A percentile compares a stretch with the other conserved stretches of the same genome.
Evolutionary conservation across 2,329 filamentous ascomycete species (phyloP).

Genomic region (Aspergillus jensenii): DNA sequence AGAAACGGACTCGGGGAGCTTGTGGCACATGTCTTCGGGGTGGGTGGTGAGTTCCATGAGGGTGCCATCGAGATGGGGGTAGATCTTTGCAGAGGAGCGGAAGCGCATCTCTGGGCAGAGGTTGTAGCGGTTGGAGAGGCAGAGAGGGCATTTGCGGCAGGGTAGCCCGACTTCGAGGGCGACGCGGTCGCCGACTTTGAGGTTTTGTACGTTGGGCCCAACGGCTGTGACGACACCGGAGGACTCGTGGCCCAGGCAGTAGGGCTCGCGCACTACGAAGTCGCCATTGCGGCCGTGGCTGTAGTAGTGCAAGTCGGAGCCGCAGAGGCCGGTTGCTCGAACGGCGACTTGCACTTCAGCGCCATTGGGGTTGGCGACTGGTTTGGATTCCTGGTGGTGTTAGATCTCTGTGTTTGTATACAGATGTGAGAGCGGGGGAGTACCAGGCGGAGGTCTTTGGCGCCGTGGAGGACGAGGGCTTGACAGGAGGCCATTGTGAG

Average conservation of each 20-base stretch:
- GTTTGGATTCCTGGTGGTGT: constrained; percentile 53
- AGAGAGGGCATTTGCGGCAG: constrained; percentile 64
- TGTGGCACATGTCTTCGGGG: constrained; percentile 60
- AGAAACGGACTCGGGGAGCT: constrained; percentile 53
- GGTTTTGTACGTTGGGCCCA: constrained; percentile 61
- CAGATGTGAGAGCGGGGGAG: neutral
- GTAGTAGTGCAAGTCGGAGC: constrained; percentile 81
- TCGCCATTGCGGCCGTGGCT: constrained; percentile 81
- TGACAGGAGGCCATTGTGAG: constrained; percentile 29
- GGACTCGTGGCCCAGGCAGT: constrained; percentile 78
- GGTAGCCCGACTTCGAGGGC: constrained; percentile 91
- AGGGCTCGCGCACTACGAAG: constrained; percentile 77
- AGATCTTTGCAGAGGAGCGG: constrained; percentile 59
- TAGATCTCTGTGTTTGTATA: constrained; percentile 1
- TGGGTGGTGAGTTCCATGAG: constrained; percentile 63
- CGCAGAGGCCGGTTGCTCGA: constrained; percentile 67
- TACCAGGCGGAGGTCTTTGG: constrained; percentile 61
- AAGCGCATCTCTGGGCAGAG: constrained; percentile 61
- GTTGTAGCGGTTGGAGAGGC: constrained; percentile 58
- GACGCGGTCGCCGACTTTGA: constrained; percentile 75
- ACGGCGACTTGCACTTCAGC: constrained; percentile 65
- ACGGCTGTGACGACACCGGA: constrained; percentile 74
- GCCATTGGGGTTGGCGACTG: constrained; percentile 46
- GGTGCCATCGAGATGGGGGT: constrained; percentile 64
- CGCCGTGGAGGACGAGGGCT: constrained; percentile 59